These are phyloP conservation scores for Ammopiptanthus mongolicus DNA, from an alignment of 306 rosid genomes.

Conservation along the genomic window DNA sequence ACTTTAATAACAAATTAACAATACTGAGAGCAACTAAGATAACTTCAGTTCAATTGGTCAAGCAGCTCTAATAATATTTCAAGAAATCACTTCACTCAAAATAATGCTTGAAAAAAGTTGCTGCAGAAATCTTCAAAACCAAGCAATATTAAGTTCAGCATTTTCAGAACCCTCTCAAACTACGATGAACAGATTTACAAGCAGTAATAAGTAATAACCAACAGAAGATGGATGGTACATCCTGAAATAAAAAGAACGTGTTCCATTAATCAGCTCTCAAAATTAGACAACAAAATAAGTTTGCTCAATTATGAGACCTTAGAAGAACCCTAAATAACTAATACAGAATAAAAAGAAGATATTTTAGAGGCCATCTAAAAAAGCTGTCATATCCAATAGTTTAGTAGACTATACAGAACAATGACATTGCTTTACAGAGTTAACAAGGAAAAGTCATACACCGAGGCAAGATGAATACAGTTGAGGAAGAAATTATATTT, in stretches of 20 bases:
- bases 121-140: background rate
- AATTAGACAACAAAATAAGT: background rate
- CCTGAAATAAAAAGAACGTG: background rate
- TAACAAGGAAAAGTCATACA: background rate
- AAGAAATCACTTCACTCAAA: background rate
- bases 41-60: background rate
- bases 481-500: background rate
- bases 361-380: background rate
- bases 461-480: background rate
- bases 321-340: background rate
- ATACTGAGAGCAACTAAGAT: background rate
- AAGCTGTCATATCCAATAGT: background rate
- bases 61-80: background rate
- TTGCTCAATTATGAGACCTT: background rate
- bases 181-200: background rate
- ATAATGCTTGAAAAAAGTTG: background rate
- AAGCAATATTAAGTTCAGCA: background rate
- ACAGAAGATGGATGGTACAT: background rate
- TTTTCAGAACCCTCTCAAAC: background rate
- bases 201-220: background rate
- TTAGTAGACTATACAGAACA: background rate
- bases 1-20: background rate
- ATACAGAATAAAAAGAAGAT: background rate
- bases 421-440: background rate
- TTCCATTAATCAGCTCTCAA: background rate